Evolutionary conservation across 495 filamentous ascomycete species (phyloP), one percentile per base, ranked within the genome.

Genomic region (Aspergillus sclerotiicarbonarius): DNA sequence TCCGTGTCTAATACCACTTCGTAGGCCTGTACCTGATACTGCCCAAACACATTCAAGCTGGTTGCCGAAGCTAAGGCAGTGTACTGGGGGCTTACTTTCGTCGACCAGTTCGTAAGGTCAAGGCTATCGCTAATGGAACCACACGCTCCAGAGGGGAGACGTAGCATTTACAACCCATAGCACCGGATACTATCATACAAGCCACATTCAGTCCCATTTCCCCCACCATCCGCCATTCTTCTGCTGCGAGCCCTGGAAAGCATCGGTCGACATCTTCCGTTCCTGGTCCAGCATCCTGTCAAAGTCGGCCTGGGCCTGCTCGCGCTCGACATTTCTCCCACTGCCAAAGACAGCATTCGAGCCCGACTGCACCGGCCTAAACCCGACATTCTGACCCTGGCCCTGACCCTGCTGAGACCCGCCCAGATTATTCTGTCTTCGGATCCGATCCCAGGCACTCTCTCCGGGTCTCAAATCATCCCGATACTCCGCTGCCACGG

Each of bases 391-490:
- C n/a, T n/a, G n/a, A n/a, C n/a, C n/a, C n/a, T n/a, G n/a, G n/a
- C n/a, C n/a, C n/a, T n/a, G n/a, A n/a, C 25, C 5, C 25, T 25
- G 25, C 25, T 25, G 25, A 2, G 25, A 25, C 2, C 2, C 25
- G 5, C 25, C 25, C 25, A 2, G 2, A 25, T 37, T 25, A 51
- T 62, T 72, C 41, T 76, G 67, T 30, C 60, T 69, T 53, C 76
- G 57, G 19, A 79, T 64, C n/a, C 71, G 72, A 2, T 74, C 76
- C 76, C 76, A 79, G n/a, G 67, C 69, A 63, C 71, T 71, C 18
- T 71, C 69, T 6, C 18, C 61, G 8, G 16, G 60, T 64, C 29
- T 53, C 64, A 37, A 53, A 30, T 8, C 63, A 19, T 60, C 60
- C 9, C 70, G 59, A 56, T 76, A 71, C 37, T 76, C 76, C 3